A percentile compares a stretch with the other conserved stretches of the same genome.
phyloP scores from a whole-genome alignment of 2,329 filamentous ascomycete genomes.

The Sarocladiaceae sp. region DNA sequence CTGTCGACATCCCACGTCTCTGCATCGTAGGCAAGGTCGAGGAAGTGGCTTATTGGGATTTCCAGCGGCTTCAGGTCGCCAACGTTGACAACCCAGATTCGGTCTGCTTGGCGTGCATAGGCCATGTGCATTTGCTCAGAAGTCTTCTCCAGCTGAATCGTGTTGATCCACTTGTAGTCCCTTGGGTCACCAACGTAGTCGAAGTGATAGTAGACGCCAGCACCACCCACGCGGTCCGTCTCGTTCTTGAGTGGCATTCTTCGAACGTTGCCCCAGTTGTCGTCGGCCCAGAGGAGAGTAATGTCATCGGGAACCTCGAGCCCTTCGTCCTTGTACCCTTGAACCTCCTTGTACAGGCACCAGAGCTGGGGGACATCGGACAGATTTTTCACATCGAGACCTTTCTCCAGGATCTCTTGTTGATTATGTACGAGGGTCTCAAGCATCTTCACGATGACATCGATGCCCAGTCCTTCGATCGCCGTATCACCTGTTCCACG shows the following conservation, averaged over 20 bases:
- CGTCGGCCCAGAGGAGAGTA: conserved; percentile 62
- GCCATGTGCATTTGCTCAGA: conserved; percentile 56
- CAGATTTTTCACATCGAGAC: conserved; percentile 33
- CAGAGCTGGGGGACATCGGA: conserved; percentile 59
- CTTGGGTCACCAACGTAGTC: conserved; percentile 45
- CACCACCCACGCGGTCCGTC: conserved; percentile 51
- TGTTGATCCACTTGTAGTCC: conserved; percentile 57
- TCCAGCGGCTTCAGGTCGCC: conserved; percentile 60
- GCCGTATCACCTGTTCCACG: conserved; percentile 62
- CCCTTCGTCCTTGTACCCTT: conserved; percentile 60
- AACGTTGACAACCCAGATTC: conserved; percentile 63
- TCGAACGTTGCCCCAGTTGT: conserved; percentile 62
- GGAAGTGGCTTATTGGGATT: conserved; percentile 60
- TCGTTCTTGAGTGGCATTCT: conserved; percentile 55
- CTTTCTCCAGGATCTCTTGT: conserved; percentile 48
- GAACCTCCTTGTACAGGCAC: conserved; percentile 71
- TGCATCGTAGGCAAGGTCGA: conserved; percentile 62
- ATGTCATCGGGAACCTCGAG: conserved; percentile 53
- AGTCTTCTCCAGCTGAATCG: conserved; percentile 54
- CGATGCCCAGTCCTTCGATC: conserved; percentile 17
- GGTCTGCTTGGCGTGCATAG: conserved; percentile 49
- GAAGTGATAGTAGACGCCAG: conserved; percentile 60
- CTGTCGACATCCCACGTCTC: conserved; percentile 49
- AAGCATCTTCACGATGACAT: conserved; percentile 25
- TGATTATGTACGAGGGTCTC: conserved; percentile 56